These are phyloP conservation scores for Phytophthora fragariae DNA, from an alignment of 352 stramenopile species.

Conservation along the genomic window DNA sequence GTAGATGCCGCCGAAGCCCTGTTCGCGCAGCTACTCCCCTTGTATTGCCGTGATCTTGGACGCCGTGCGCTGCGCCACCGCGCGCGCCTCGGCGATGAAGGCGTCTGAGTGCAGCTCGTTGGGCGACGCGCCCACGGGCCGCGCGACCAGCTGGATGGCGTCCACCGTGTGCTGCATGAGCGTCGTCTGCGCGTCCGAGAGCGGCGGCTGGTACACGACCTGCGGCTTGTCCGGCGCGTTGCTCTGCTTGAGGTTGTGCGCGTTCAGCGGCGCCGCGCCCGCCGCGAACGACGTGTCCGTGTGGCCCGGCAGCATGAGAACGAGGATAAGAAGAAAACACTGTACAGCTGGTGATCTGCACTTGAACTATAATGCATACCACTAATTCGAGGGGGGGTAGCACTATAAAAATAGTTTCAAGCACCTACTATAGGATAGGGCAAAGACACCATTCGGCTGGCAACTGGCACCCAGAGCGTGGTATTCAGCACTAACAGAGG, in stretches of 20 bases:
- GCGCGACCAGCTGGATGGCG: constrained; percentile 85
- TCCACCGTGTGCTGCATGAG: constrained; percentile 73
- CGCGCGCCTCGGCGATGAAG: constrained; percentile 86
- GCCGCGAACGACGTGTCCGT: constrained; percentile 65
- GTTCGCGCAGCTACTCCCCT: constrained; percentile 90
- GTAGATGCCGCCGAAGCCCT: constrained; percentile 94
- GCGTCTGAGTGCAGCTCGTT: constrained; percentile 92
- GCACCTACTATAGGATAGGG: no score
- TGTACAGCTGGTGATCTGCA: no score
- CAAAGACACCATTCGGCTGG: no score
- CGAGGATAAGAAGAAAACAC: no score
- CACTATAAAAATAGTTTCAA: no score
- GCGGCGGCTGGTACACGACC: constrained; percentile 57
- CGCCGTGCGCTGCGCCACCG: constrained; percentile 67
- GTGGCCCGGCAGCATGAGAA: constrained; percentile 61
- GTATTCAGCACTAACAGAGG: no score
- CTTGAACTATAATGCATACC: no score
- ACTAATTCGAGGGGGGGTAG: no score
- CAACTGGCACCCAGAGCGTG: no score
- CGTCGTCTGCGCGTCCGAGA: constrained; percentile 38
- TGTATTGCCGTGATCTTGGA: constrained; percentile 82
- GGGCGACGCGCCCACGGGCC: constrained; percentile 90
- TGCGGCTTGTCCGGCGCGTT: constrained; percentile 59
- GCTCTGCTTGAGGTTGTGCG: constrained; percentile 54
- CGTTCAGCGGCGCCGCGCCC: constrained; percentile 53